A percentile compares a stretch with the other conserved stretches of the same genome.
phyloP scores from a whole-genome alignment of 352 stramenopile genomes.

The Pythium periplocum region DNA sequence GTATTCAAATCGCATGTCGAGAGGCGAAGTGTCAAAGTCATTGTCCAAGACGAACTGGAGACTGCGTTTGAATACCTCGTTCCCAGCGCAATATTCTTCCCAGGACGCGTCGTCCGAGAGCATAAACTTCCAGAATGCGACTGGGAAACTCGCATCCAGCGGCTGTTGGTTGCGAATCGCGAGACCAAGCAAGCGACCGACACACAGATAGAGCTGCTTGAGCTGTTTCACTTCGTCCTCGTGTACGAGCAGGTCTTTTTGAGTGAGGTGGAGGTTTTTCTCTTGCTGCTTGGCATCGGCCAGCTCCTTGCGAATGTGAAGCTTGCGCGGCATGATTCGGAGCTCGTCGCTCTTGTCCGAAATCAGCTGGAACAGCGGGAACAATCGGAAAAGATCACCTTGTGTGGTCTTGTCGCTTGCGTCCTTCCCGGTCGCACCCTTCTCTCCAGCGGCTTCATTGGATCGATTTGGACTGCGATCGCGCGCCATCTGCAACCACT shows the following conservation, averaged over 20 bases:
- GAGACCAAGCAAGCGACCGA: constrained; percentile 55
- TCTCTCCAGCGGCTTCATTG: not conserved
- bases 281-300: constrained; percentile 32
- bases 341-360: constrained; percentile 27
- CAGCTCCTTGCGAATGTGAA: constrained; percentile 25
- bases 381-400: constrained; percentile 27
- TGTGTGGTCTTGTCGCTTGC: not conserved
- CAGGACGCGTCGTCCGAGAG: constrained; percentile 36
- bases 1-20: constrained; percentile 71
- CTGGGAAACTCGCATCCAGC: constrained; percentile 45
- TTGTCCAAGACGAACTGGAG: constrained; percentile 60
- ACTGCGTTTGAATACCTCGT: constrained; percentile 54
- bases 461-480: constrained; percentile 19
- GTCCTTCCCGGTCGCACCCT: not conserved
- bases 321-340: constrained; percentile 23
- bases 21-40: constrained; percentile 45
- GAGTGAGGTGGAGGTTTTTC: constrained; percentile 24
- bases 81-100: constrained; percentile 54
- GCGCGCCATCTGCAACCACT: constrained; percentile 58
- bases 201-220: constrained; percentile 58
- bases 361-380: constrained; percentile 53
- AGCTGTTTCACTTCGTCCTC: constrained; percentile 27
- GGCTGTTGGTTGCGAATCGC: constrained; percentile 70
- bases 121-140: constrained; percentile 74
- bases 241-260: constrained; percentile 38